Conservation (phyloP, 805 yeast species). For the Ogataea nakhonphanomensis region DNA sequence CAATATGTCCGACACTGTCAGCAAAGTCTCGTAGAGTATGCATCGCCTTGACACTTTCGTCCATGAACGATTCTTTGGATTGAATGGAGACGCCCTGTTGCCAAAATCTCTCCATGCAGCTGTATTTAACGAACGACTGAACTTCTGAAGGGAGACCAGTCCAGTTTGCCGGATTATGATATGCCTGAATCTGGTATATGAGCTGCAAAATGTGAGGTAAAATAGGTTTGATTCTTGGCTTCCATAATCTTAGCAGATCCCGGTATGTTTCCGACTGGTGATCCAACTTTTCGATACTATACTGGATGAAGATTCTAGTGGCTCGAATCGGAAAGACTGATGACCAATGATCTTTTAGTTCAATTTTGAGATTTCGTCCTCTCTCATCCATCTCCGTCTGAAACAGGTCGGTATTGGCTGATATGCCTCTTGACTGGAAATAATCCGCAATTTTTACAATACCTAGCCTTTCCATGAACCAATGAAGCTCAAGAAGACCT, state of each 20-base stretch:
- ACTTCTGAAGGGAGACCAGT: slow-evolving; percentile 80
- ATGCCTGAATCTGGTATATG: slow-evolving; percentile 86
- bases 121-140: slow-evolving; percentile 84
- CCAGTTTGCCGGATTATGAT: slow-evolving; percentile 94
- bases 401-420: slow-evolving; percentile 69
- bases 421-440: slow-evolving; percentile 77
- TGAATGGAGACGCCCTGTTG: slow-evolving; percentile 96
- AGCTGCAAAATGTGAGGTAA: slow-evolving; percentile 87
- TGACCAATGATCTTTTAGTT: slow-evolving; percentile 87
- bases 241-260: slow-evolving; percentile 76
- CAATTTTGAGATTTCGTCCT: slow-evolving; percentile 72
- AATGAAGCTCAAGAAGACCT: slow-evolving; percentile 83
- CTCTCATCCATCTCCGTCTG: slow-evolving; percentile 85
- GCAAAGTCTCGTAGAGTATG: slow-evolving; percentile 94
- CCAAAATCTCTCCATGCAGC: slow-evolving; percentile 95
- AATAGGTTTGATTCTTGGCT: slow-evolving; percentile 87
- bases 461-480: slow-evolving; percentile 98
- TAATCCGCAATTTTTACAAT: slow-evolving; percentile 91
- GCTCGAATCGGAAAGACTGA: slow-evolving; percentile 93
- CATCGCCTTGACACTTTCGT: slow-evolving; percentile 91
- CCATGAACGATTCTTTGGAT: slow-evolving; percentile 89
- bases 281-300: slow-evolving; percentile 85
- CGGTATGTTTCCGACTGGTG: slow-evolving; percentile 75
- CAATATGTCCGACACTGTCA: slow-evolving; percentile 93
- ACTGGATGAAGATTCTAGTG: slow-evolving; percentile 90